Percentiles rank a stretch among this genome's conserved stretches.
Evolutionary conservation across 2,329 filamentous ascomycete species (phyloP).

Genomic region (Penicillium sp.): DNA sequence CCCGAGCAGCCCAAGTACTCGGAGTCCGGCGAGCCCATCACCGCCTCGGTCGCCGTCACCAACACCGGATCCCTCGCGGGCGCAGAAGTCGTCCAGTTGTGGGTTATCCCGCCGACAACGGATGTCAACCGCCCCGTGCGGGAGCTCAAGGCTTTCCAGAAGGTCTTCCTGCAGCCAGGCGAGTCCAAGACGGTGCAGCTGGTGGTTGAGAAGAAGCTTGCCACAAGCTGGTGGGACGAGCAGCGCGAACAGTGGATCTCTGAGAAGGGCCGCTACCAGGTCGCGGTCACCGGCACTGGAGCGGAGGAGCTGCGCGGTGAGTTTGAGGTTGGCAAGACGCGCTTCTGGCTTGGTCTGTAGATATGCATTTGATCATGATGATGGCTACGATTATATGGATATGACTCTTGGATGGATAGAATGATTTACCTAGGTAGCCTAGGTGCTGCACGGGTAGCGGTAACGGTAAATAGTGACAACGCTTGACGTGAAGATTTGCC

Average conservation of each 20-base stretch:
- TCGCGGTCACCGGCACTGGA: conserved; percentile 60
- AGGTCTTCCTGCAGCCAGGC: conserved; percentile 61
- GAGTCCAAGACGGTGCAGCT: conserved; percentile 59
- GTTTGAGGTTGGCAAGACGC: conserved; percentile 60
- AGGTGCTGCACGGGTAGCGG: no score
- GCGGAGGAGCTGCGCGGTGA: conserved; percentile 50
- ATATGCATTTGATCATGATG: conserved; percentile 1
- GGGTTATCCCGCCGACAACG: conserved; percentile 47
- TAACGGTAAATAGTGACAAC: no score
- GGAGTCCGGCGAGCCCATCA: conserved; percentile 47
- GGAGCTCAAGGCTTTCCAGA: conserved; percentile 64
- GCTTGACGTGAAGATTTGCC: no score
- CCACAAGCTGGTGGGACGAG: conserved; percentile 69
- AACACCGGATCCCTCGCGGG: conserved; percentile 56
- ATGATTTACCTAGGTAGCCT: no score
- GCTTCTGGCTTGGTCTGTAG: conserved; percentile 66
- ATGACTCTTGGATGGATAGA: background rate
- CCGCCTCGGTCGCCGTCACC: conserved; percentile 47
- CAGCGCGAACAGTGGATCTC: conserved; percentile 62
- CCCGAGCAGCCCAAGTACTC: conserved; percentile 38
- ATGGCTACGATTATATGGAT: no score
- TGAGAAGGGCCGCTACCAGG: conserved; percentile 63
- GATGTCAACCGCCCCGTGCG: conserved; percentile 57
- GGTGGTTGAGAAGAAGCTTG: conserved; percentile 60
- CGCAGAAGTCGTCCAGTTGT: conserved; percentile 56